Base-by-base conservation (phyloP, 345 rosid species). In the Corymbia maculata region DNA sequence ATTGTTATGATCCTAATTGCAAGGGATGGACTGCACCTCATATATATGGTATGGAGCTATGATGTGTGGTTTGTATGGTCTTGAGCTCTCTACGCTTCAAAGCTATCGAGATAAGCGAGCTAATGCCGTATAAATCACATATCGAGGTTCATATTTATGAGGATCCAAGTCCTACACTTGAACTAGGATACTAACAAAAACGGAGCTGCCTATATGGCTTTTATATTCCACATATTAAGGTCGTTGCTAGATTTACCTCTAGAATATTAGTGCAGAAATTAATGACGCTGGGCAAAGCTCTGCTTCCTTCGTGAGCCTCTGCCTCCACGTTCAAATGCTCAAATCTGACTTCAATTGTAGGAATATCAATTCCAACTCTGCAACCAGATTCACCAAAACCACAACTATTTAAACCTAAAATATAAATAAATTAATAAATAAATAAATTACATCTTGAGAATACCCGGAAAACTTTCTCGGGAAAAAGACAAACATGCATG, bases 201-300 rank as follows among this genome's bases (percentile, higher is more conserved):
- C 36, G 45, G 21, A 75, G 82, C 21, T 6, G 82, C 26, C 49
- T 22, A 17, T 75, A 17, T 17, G 45, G 82, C 49, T 75, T 9
- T 51, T 49, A 22, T 22, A 52, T 52, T 30, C 32, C 26, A 44
- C 26, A 57, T 9, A 24, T 11, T 30, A 57, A 52, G 50, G 28
- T 44, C 59, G 30, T 57, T 88, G 44, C 42, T 36, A 52, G 75
- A 36, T n/a, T 89, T 91, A 96, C 99, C 95, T 96, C 98, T 8
- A 90, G 79, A 49, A 95, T 89, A 57, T 89, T 89, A n/a, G 87
- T 22, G 51, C 51, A 53, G 93, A 94, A 97, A 87, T 97, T 94
- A 85, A 95, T 9, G n/a, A 96, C 51, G 9, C 95, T 85, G 9
- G 99, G 97, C 86, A 96, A 90, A 9, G 98, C 97, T 90, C 93